Conservation (phyloP, 2,329 filamentous ascomycete genomes). For the Arthrinium puccinioides region DNA sequence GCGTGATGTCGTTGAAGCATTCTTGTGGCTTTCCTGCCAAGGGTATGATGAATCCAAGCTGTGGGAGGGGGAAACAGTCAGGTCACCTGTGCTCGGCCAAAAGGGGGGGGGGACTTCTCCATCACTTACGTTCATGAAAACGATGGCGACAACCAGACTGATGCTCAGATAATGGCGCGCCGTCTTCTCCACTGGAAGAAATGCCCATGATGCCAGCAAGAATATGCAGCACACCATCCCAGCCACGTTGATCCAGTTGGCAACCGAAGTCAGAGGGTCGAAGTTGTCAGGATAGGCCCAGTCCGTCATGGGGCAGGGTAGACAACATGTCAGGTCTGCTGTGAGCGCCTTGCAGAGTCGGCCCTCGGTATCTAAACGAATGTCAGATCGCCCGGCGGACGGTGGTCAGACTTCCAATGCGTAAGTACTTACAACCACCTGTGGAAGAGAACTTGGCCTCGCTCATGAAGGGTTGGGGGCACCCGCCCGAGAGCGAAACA, state of each 20-base stretch:
- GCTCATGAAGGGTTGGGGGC: constrained; percentile 64
- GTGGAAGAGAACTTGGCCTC: constrained; percentile 45
- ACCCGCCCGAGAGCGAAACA: too few species aligned
- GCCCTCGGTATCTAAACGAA: constrained; percentile 45
- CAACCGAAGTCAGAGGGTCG: constrained; percentile 49
- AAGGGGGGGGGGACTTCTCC: not conserved
- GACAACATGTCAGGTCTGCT: constrained; percentile 68
- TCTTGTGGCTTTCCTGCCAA: constrained; percentile 70
- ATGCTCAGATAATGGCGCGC: constrained; percentile 90
- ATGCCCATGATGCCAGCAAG: constrained; percentile 70
- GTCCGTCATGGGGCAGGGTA: constrained; percentile 82
- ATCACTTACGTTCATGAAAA: constrained; percentile 68
- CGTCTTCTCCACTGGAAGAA: constrained; percentile 81
- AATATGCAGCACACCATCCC: constrained; percentile 67
- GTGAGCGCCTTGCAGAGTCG: constrained; percentile 38
- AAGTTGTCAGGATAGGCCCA: constrained; percentile 64
- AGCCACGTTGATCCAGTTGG: constrained; percentile 78
- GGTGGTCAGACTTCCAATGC: not conserved
- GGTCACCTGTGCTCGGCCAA: not conserved
- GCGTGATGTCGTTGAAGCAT: constrained; percentile 86
- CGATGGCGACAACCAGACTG: constrained; percentile 68
- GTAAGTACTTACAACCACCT: constrained; percentile 9
- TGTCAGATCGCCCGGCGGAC: constrained; percentile 20
- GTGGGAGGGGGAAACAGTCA: constrained; percentile 5
- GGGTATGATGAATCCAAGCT: constrained; percentile 89